phyloP scores from a whole-genome alignment of 345 rosid genomes.

The Dipteronia sinensis region DNA sequence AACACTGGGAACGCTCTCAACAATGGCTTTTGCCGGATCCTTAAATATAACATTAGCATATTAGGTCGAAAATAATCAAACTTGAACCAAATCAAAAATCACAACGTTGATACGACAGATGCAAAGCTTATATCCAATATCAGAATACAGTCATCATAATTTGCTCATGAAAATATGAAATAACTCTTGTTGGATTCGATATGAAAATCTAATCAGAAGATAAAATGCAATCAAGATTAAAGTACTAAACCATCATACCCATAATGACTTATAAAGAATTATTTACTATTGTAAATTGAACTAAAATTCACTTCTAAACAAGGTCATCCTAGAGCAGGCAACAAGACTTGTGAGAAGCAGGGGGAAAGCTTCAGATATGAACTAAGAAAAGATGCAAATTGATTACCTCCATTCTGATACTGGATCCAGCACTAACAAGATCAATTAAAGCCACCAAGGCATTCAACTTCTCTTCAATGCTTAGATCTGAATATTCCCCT shows the following conservation, averaged over 20 bases:
- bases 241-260: neutral
- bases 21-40: constrained; percentile 51
- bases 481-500: constrained; percentile 90
- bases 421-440: constrained; percentile 77
- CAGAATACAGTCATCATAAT: constrained; percentile 2
- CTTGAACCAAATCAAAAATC: constrained; percentile 9
- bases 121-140: neutral
- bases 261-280: neutral
- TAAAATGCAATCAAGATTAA: neutral
- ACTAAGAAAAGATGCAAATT: neutral
- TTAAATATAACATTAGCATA: constrained; percentile 22
- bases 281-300: neutral
- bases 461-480: constrained; percentile 84
- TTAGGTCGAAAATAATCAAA: neutral
- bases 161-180: neutral
- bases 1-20: constrained; percentile 47
- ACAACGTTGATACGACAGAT: neutral
- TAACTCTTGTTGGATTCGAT: neutral
- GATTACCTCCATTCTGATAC: constrained; percentile 79
- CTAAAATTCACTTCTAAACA: constrained; percentile 1
- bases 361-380: constrained; percentile 1
- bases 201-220: neutral
- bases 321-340: neutral
- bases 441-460: constrained; percentile 80
- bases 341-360: neutral